Conservation (phyloP, 164 flowering plant genomes). For the Brasenia schreberi region DNA sequence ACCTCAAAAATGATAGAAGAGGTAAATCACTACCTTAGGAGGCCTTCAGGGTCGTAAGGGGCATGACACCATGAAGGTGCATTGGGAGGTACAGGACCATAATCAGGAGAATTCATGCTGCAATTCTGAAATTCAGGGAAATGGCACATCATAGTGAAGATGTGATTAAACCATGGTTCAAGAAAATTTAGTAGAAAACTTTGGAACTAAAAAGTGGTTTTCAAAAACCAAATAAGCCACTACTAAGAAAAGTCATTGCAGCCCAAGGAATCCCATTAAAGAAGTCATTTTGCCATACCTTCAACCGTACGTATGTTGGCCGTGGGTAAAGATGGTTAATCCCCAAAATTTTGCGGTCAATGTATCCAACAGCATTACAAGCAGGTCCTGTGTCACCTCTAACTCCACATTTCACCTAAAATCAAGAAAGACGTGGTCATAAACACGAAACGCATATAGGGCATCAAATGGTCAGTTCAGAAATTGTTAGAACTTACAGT, state of each 20-base stretch:
- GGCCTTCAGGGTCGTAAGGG: slow-evolving; percentile 87
- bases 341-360: slow-evolving; percentile 59
- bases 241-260: not conserved
- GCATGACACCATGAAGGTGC: slow-evolving; percentile 92
- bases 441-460: no score
- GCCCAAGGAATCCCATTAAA: not conserved
- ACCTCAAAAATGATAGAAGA: not conserved
- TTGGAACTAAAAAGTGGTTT: not conserved
- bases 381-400: slow-evolving; percentile 76
- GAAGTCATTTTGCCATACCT: slow-evolving; percentile 17
- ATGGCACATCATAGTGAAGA: not conserved
- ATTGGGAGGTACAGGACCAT: slow-evolving; percentile 59
- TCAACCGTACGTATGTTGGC: slow-evolving; percentile 48
- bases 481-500: slow-evolving; percentile 13
- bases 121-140: slow-evolving; percentile 32
- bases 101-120: slow-evolving; percentile 56
- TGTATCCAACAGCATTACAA: slow-evolving; percentile 77
- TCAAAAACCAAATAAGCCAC: not conserved
- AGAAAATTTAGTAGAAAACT: not conserved
- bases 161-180: not conserved
- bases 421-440: not conserved
- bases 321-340: slow-evolving; percentile 44
- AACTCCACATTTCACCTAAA: slow-evolving; percentile 67
- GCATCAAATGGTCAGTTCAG: not conserved
- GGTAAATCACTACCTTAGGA: slow-evolving; percentile 36